phyloP scores from a whole-genome alignment of 495 filamentous ascomycete species.

The Tuber borchii region DNA sequence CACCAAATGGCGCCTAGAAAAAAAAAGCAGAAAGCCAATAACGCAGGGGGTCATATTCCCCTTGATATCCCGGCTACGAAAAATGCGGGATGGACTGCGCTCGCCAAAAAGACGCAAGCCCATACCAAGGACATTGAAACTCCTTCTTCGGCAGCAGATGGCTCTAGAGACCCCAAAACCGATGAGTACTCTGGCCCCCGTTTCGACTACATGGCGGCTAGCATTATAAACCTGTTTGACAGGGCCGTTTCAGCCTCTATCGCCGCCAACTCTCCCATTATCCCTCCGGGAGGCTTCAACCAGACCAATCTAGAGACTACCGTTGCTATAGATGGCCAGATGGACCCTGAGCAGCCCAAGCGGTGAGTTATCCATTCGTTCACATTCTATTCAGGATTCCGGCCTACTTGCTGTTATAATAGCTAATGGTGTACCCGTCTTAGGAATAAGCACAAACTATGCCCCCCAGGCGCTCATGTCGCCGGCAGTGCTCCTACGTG shows the following conservation, averaged over 20 bases:
- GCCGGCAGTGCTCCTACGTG: too few species aligned
- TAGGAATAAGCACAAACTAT: too few species aligned
- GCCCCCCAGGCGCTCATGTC: too few species aligned
- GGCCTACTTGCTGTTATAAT: background rate
- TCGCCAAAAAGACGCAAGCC: background rate
- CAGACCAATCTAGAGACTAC: too few species aligned
- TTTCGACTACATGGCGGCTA: background rate
- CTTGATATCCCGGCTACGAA: background rate
- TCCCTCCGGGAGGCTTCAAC: background rate
- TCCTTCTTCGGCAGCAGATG: fast-evolving
- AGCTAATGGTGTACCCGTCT: too few species aligned
- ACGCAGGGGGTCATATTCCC: background rate
- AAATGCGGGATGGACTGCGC: background rate
- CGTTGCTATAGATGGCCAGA: fast-evolving
- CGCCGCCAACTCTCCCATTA: background rate
- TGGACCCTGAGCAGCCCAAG: background rate
- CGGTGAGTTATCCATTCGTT: background rate
- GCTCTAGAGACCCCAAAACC: background rate
- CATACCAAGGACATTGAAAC: background rate
- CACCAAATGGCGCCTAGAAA: background rate
- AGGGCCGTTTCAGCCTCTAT: background rate
- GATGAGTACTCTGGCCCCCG: background rate
- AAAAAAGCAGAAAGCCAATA: background rate
- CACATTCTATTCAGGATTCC: background rate
- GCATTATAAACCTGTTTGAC: background rate